Conservation (phyloP, 164 flowering plant species). For the Pachysandra terminalis region DNA sequence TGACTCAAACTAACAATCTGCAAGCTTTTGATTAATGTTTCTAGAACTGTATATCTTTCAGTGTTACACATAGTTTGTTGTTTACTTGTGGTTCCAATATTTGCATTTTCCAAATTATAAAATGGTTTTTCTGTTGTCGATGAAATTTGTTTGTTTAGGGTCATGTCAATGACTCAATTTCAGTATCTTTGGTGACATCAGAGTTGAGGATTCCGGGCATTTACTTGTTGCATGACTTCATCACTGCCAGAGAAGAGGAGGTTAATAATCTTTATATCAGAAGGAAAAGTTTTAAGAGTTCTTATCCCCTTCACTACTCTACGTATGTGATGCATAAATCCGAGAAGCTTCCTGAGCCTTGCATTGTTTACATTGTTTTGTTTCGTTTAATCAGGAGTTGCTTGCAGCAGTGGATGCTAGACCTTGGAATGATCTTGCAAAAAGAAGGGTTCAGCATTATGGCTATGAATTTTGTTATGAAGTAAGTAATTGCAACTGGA, state of each 20-base stretch:
- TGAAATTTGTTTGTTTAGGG: conserved; percentile 9
- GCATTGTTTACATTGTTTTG: neutral
- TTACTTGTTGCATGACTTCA: conserved; percentile 63
- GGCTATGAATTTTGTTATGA: conserved; percentile 88
- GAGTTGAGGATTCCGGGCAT: conserved; percentile 84
- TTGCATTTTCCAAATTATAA: neutral
- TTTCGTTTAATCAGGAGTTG: conserved; percentile 44
- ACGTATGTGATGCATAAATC: neutral
- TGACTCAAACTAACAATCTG: neutral
- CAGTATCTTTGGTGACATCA: conserved; percentile 53
- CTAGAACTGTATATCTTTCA: neutral
- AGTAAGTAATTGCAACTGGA: conserved; percentile 32
- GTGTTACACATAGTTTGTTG: neutral
- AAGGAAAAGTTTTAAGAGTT: neutral
- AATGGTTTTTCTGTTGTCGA: neutral
- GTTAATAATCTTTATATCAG: conserved; percentile 24
- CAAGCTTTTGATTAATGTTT: neutral
- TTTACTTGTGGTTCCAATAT: conserved; percentile 2
- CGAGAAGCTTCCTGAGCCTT: neutral
- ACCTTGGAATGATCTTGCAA: conserved; percentile 79
- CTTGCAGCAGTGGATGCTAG: conserved; percentile 75
- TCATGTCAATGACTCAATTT: conserved; percentile 36
- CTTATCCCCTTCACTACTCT: neutral
- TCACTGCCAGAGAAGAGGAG: conserved; percentile 63
- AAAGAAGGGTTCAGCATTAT: conserved; percentile 92